These are phyloP conservation scores for Silene conica DNA, from an alignment of 148 eudicot genomes.

Conservation along the genomic window DNA sequence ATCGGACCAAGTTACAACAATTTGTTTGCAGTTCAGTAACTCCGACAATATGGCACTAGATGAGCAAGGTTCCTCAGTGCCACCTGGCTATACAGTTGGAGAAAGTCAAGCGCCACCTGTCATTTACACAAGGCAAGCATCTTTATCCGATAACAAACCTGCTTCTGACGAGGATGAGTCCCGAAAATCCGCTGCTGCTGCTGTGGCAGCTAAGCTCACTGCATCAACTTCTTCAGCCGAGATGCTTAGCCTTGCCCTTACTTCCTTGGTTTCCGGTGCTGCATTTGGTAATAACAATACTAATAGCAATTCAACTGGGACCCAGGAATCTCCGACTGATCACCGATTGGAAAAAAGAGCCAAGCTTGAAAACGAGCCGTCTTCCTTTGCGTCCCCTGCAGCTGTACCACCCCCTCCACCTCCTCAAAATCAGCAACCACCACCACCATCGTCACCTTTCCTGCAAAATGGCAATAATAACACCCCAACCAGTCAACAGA, in stretches of 20 bases:
- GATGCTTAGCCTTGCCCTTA: slow-evolving; percentile 77
- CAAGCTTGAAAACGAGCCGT: slow-evolving; percentile 44
- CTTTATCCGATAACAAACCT: slow-evolving; percentile 41
- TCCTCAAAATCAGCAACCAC: slow-evolving; percentile 38
- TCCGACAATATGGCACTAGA: slow-evolving; percentile 26
- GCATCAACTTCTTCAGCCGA: slow-evolving; percentile 84
- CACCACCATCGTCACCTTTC: slow-evolving; percentile 37
- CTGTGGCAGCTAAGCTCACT: slow-evolving; percentile 81
- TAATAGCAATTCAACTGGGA: slow-evolving; percentile 20
- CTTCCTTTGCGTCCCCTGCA: slow-evolving; percentile 22
- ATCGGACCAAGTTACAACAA: slow-evolving; percentile 54
- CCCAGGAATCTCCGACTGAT: slow-evolving; percentile 42
- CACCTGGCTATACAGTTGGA: slow-evolving; percentile 33
- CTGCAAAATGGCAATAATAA: slow-evolving; percentile 22
- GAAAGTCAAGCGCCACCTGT: slow-evolving; percentile 44
- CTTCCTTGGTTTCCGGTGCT: slow-evolving; percentile 75
- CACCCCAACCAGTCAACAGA: slow-evolving; percentile 32
- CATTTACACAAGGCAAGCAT: slow-evolving; percentile 45
- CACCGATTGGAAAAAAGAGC: slow-evolving; percentile 47
- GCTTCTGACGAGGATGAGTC: slow-evolving; percentile 38
- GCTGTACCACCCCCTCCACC: slow-evolving; percentile 21
- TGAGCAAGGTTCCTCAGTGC: slow-evolving; percentile 39
- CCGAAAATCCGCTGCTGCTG: slow-evolving; percentile 71
- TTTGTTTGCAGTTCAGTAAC: slow-evolving; percentile 41
- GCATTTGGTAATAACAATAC: slow-evolving; percentile 42